Base-by-base conservation (phyloP, 73 alveolate genomes). In the Uronychia binucleata region DNA sequence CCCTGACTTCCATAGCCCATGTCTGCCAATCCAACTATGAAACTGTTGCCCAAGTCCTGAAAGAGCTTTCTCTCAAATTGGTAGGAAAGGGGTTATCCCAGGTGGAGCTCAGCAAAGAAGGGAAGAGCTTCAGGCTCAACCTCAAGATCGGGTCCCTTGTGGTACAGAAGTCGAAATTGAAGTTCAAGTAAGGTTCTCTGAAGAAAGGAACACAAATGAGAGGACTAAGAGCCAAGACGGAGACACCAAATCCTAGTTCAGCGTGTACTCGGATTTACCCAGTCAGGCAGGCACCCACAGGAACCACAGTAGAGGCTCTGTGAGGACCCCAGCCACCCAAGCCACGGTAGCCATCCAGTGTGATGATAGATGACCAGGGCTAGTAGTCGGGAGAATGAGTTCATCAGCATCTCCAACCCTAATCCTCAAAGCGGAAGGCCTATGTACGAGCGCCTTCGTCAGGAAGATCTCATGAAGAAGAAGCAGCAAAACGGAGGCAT, bases 321-420 rank as follows among this genome's bases (percentile, higher is more conserved):
- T 82, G 34, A 82, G 77, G 34, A 82, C 89, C 0, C 89, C 89
- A n/a, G 67, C 31, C 1, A 57, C 89, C 27, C 14, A 25, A 5
- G 78, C 82, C 32, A 30, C 81, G 19, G n/a, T 8, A 28, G 75
- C 31, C 30, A 59, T n/a, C n/a, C n/a, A n/a, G n/a, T n/a, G n/a
- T n/a, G n/a, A n/a, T n/a, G n/a, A n/a, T n/a, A n/a, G n/a, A 46
- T 46, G 67, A 46, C 67, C 5, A 46, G 67, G 67, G 19, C 19
- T 5, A 46, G 67, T 19, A 46, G 67, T 19, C 5, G 77, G 1
- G 77, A 27, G 29, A 28, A 74, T 32, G 82, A 78, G 27, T 25
- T 46, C 32, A 29, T 74, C 28, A 82, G 74, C 30, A 82, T 57
- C 30, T 57, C 89, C 0, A 82, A 57, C 77, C 77, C 77, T 33